Percentiles rank a stretch among this genome's conserved stretches.
These are phyloP conservation scores for Metschnikowia orientalis DNA, from an alignment of 805 yeast genomes.

Conservation along the genomic window DNA sequence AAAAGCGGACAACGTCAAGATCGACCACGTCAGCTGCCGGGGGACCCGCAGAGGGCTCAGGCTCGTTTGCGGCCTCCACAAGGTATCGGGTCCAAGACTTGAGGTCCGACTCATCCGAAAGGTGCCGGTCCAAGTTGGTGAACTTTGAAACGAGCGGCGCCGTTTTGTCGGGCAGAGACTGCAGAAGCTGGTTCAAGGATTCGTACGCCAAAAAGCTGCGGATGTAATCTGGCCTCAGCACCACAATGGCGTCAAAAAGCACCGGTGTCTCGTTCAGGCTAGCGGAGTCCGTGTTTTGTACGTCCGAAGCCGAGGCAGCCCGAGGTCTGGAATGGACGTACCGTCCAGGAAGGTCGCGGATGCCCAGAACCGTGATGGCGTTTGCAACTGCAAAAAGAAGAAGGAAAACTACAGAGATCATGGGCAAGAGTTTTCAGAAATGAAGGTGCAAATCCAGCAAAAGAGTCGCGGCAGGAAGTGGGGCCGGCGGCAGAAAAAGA, in stretches of 20 bases:
- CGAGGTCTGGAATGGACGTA: constrained; percentile 9
- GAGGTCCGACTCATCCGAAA: constrained; percentile 22
- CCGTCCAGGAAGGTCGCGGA: constrained; percentile 13
- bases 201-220: constrained; percentile 22
- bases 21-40: constrained; percentile 10
- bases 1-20: constrained; percentile 28
- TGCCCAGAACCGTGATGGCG: constrained; percentile 11
- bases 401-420: background rate
- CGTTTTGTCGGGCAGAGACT: constrained; percentile 8
- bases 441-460: too few species aligned
- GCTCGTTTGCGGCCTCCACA: constrained; percentile 16
- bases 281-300: too few species aligned
- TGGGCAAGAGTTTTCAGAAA: too few species aligned
- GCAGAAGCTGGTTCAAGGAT: constrained; percentile 8
- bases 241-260: constrained; percentile 7
- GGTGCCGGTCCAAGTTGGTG: constrained; percentile 25
- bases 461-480: too few species aligned
- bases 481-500: too few species aligned
- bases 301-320: constrained; percentile 1
- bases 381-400: constrained; percentile 6
- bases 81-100: constrained; percentile 25
- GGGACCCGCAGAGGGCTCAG: constrained; percentile 4
- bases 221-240: constrained; percentile 23
- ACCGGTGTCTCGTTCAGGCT: constrained; percentile 4
- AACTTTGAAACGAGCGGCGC: constrained; percentile 23